Base-by-base conservation (phyloP, 495 filamentous ascomycete species). In the Parathielavia appendiculata region DNA sequence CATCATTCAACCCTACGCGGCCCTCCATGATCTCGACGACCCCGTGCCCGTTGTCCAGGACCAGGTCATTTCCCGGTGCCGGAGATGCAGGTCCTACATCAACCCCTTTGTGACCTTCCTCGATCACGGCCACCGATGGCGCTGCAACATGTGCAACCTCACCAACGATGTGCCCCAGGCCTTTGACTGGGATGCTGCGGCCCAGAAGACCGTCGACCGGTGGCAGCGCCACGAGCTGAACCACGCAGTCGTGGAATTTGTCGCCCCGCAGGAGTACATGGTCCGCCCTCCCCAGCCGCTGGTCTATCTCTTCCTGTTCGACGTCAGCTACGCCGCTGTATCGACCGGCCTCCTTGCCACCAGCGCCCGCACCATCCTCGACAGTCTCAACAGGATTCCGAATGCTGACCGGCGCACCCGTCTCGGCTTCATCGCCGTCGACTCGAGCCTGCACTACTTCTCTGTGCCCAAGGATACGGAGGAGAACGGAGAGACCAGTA, bases 241-340 rank as follows among this genome's bases (percentile, higher is more conserved):
- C 73, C 85, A 96, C 66, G 81, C 90, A 48, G 92, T 97, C 26
- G 91, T 95, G 19, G 93, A 98, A 69, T 98, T 97, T 65, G 87
- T 98, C 58, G 93, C 93, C 8, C 93, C 93, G 13, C 95, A 97
- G 73, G 93, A 98, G 75, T 98, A 98, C 69, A 98, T 98, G 93
- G 95, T 98, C 34, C 87, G 93, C 20, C 92, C 93, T 54, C 93
- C 93, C 3, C 93, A 98, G 69, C 95, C 93, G 17, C 79, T 98
- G 12, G 92, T 97, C n/a, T 98, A 98, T 64, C 82, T 97, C 16
- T 98, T 98, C 82, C 77, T 97, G 58, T 89, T 98, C 67, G 93
- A 98, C 67, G 95, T 97, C 59, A 96, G 91, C 78, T 95, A 92
- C 63, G 83, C 90, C 10, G 84, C 93, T 23, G 90, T 98, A 36